These are phyloP conservation scores for Pythium volutum DNA, from an alignment of 352 stramenopile genomes.

Conservation along the genomic window DNA sequence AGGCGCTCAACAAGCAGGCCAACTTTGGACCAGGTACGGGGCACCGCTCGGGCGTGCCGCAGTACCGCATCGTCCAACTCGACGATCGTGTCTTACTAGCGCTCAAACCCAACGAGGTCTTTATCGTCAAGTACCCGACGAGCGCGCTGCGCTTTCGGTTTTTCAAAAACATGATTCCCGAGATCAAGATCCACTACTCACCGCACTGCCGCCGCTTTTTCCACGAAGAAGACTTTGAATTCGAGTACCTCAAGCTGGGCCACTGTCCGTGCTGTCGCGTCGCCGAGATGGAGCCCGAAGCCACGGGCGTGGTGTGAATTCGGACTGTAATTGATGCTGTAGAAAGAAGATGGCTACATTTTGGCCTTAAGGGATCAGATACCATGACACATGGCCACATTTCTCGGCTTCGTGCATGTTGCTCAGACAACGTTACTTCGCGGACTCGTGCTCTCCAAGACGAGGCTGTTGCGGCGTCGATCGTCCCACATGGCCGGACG, in stretches of 20 bases:
- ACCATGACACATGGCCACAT: not conserved
- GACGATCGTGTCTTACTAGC: constrained; percentile 68
- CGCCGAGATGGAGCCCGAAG: constrained; percentile 38
- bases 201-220: constrained; percentile 92
- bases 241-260: constrained; percentile 86
- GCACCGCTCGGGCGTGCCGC: constrained; percentile 42
- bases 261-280: constrained; percentile 89
- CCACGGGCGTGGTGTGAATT: not conserved
- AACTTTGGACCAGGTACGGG: constrained; percentile 42
- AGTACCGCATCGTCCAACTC: constrained; percentile 77
- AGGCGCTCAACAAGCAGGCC: constrained; percentile 84
- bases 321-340: not conserved
- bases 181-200: constrained; percentile 91
- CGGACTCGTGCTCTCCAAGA: constrained; percentile 20
- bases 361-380: not conserved
- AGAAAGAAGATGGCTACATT: not conserved
- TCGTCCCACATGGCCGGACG: constrained; percentile 57
- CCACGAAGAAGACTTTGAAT: constrained; percentile 95
- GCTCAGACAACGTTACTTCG: not conserved
- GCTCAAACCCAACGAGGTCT: constrained; percentile 82
- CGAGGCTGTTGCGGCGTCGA: constrained; percentile 25
- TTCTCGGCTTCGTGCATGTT: not conserved
- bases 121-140: constrained; percentile 79
- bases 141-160: constrained; percentile 55
- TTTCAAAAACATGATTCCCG: constrained; percentile 93